These are phyloP conservation scores for Pseudogymnoascus sp. DNA, from an alignment of 2,329 filamentous ascomycete species.

Conservation along the genomic window DNA sequence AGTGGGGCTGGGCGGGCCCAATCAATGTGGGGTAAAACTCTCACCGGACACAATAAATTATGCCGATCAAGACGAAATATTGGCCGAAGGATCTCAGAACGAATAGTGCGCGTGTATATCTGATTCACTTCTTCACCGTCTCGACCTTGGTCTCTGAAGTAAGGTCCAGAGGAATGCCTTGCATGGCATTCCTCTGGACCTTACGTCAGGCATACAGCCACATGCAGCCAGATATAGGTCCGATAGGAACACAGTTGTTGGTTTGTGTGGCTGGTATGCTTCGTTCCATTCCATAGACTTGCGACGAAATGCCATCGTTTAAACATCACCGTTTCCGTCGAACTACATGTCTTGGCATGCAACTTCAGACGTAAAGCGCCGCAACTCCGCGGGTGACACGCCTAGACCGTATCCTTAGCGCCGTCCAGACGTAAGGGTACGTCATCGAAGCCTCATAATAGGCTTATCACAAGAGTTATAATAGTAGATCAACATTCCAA, in stretches of 20 bases:
- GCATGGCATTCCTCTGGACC: too few species aligned
- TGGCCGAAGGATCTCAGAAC: not conserved
- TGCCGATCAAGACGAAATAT: not conserved
- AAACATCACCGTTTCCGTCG: not conserved
- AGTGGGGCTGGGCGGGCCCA: not conserved
- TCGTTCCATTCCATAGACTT: not conserved
- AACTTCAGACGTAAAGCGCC: not conserved
- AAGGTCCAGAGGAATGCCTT: not conserved
- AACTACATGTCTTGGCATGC: not conserved
- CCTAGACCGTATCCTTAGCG: not conserved
- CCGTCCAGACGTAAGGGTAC: not conserved
- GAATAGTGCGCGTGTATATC: not conserved
- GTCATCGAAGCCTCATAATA: not conserved
- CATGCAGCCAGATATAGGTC: not conserved
- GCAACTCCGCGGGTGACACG: not conserved
- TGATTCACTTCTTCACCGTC: not conserved
- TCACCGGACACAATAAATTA: not conserved
- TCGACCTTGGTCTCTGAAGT: not conserved
- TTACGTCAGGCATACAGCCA: not conserved
- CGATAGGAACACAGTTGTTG: not conserved
- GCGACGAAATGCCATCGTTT: not conserved
- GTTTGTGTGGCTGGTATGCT: not conserved
- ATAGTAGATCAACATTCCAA: not conserved
- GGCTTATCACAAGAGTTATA: not conserved
- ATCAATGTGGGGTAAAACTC: conserved; percentile 3